Evolutionary conservation across 345 rosid species (phyloP), one percentile per base, ranked within the genome.

Genomic region (Linum lewisii): DNA sequence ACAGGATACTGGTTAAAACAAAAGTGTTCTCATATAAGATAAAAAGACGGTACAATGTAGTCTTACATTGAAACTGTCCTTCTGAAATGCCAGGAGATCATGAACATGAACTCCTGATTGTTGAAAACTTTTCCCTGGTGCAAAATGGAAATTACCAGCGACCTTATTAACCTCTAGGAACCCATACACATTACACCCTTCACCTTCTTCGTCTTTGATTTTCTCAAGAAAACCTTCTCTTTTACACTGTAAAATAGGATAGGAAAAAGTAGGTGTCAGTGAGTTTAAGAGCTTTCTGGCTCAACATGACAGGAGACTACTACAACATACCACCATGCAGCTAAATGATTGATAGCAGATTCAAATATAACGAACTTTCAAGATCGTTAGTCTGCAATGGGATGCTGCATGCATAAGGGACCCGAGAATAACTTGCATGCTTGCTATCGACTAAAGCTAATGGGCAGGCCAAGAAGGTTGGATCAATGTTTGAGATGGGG

Each of bases 111-210:
- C 85, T 16, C 82, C 84, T 32, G 90, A 78, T 66, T 90, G 95
- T 67, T 87, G 96, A 78, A 93, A 89, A 84, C 99, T 93, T 79
- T 93, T 93, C 69, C 96, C 97, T 51, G 97, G 97, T 60, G 99
- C 95, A 82, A 93, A 93, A 69, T 93, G 96, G 68, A 90, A 93
- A 75, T 87, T 89, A 34, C 96, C 99, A 20, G 97, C 97, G 53
- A 93, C 97, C 73, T 89, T 93, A 63, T 87, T 89, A 60, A 89
- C 96, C 75, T 87, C 99, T 72, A 93, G 74, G 72, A 84, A 89
- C 32, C 96, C 97, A 75, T 90, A 87, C 24, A 89, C 73, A 67
- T 85, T 93, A 77, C 99, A 89, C 29, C 97, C 95, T 78, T 89
- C 96, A 47, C 99, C 99, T 72, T 85, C 95, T 78, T 89, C 97